A percentile compares a stretch with the other conserved stretches of the same genome.
Conservation (phyloP, 257 asterid species). For the Orobanche coerulescens region DNA sequence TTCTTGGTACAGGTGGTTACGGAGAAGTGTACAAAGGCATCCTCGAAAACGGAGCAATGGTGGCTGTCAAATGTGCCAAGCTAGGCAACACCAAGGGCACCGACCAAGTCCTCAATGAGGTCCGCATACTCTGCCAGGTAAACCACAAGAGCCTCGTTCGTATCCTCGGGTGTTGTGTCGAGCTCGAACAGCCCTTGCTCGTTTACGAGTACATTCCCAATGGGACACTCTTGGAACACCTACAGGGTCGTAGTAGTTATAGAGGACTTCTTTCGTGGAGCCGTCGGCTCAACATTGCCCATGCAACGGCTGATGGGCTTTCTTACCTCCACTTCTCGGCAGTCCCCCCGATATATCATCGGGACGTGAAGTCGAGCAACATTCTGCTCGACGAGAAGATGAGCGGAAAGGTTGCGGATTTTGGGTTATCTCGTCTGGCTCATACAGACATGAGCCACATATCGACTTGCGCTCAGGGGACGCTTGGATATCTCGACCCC, state of each 20-base stretch:
- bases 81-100: conserved; percentile 74
- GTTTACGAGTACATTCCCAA: conserved; percentile 70
- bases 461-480: conserved; percentile 94
- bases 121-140: conserved; percentile 82
- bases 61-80: conserved; percentile 91
- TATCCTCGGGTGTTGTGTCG: conserved; percentile 87
- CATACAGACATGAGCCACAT: conserved; percentile 84
- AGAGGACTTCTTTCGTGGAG: conserved; percentile 41
- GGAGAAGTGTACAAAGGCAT: conserved; percentile 81
- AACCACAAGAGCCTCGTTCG: conserved; percentile 77
- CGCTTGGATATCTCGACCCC: conserved; percentile 89
- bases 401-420: conserved; percentile 74
- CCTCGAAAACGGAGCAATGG: conserved; percentile 56
- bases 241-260: conserved; percentile 26
- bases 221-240: conserved; percentile 60
- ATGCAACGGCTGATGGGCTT: conserved; percentile 72
- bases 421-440: conserved; percentile 76
- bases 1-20: conserved; percentile 84
- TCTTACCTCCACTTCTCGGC: conserved; percentile 92
- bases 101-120: conserved; percentile 87
- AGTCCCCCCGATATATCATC: conserved; percentile 75
- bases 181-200: conserved; percentile 78
- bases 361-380: conserved; percentile 90
- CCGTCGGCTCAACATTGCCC: conserved; percentile 52
- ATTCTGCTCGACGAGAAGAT: conserved; percentile 63